These are phyloP conservation scores for Apiospora hydei DNA, from an alignment of 2,329 filamentous ascomycete species.

Conservation along the genomic window DNA sequence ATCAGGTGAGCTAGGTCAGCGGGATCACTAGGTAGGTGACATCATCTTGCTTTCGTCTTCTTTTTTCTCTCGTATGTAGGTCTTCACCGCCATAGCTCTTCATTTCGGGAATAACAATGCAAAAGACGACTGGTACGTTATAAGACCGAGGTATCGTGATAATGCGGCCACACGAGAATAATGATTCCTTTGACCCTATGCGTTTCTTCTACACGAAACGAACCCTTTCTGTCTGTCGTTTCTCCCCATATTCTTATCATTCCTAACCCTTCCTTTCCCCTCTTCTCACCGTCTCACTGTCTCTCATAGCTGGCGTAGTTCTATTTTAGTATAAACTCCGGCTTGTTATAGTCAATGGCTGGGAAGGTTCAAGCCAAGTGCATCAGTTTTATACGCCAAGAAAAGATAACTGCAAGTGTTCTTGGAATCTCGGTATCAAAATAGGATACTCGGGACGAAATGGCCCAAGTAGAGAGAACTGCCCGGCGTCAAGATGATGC, in stretches of 20 bases:
- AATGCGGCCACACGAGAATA: not conserved
- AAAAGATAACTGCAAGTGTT: not conserved
- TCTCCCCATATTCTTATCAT: not conserved
- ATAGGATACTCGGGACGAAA: not conserved
- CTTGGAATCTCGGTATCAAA: not conserved
- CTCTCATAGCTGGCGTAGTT: not conserved
- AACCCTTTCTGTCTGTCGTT: not conserved
- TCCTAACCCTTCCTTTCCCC: too few relatives aligned
- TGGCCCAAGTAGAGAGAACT: not conserved
- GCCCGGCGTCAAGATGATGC: not conserved
- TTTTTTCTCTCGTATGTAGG: not conserved
- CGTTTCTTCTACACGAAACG: too few relatives aligned
- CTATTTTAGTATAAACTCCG: not conserved
- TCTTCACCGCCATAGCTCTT: constrained; percentile 5
- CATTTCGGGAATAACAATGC: not conserved
- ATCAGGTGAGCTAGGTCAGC: not conserved
- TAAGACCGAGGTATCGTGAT: not conserved
- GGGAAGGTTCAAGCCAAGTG: not conserved
- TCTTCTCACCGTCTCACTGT: not conserved
- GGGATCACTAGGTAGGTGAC: constrained; percentile 1
- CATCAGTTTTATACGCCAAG: not conserved
- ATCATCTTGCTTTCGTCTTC: not conserved
- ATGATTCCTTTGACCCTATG: not conserved
- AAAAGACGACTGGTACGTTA: not conserved
- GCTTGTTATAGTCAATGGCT: not conserved